Evolutionary conservation across 331 rosid genomes (phyloP).

Genomic region (Phaseolus coccineus): DNA sequence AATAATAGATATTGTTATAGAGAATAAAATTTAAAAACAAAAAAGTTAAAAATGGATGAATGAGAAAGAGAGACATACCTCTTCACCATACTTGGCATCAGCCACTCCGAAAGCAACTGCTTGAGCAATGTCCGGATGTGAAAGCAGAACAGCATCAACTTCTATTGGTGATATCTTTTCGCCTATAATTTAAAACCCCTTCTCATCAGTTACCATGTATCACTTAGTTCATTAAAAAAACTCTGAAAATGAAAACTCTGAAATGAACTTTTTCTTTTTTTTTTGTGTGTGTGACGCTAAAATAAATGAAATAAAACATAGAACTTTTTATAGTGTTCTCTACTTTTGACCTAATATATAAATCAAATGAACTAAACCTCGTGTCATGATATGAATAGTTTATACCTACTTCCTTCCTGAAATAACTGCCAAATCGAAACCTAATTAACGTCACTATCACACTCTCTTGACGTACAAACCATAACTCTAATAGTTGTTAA

Average conservation of each 20-base stretch:
- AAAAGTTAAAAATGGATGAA: not conserved
- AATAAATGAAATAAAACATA: not conserved
- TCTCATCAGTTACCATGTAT: not conserved
- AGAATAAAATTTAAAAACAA: not conserved
- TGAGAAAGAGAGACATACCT: conserved; percentile 53
- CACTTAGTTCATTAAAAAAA: not conserved
- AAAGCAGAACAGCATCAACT: conserved; percentile 81
- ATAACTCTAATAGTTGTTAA: not conserved
- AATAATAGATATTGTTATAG: no score
- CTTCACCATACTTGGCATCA: conserved; percentile 74
- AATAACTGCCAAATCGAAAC: conserved; percentile 19
- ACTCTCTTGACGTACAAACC: not conserved
- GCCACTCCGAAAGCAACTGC: conserved; percentile 78
- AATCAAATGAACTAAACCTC: not conserved
- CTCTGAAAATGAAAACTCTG: not conserved
- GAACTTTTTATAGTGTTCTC: not conserved
- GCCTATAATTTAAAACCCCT: conserved; percentile 48
- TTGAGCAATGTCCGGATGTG: conserved; percentile 71
- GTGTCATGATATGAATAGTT: not conserved
- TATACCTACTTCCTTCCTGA: not conserved
- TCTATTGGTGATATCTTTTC: conserved; percentile 97
- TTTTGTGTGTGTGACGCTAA: not conserved
- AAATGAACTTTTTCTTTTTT: not conserved
- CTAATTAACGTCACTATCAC: conserved; percentile 36
- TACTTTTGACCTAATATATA: not conserved